phyloP scores from a whole-genome alignment of 345 rosid genomes.

The Lagerstroemia speciosa region DNA sequence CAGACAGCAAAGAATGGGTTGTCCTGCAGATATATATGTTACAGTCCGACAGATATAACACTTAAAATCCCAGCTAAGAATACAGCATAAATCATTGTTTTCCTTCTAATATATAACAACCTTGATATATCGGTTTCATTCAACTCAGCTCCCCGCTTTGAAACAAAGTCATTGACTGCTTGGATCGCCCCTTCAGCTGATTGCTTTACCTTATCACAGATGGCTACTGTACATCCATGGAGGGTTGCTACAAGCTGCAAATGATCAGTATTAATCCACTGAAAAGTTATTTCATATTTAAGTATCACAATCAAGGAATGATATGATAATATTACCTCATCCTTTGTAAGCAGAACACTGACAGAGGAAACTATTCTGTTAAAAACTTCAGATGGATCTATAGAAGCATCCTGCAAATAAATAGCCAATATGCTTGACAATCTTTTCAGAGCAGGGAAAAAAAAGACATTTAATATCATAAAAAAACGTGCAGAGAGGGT shows the following conservation, averaged over 20 bases:
- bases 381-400: slow-evolving; percentile 95
- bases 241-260: slow-evolving; percentile 80
- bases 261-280: slow-evolving; percentile 20
- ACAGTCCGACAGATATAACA: not conserved
- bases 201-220: slow-evolving; percentile 79
- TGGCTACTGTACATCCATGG: slow-evolving; percentile 62
- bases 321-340: slow-evolving; percentile 46
- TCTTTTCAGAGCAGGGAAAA: not conserved
- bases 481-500: slow-evolving; percentile 11
- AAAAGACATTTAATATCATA: not conserved
- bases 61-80: not conserved
- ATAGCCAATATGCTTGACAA: not conserved
- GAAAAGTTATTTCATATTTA: slow-evolving; percentile 3
- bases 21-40: slow-evolving; percentile 44
- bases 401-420: slow-evolving; percentile 81
- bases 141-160: slow-evolving; percentile 69
- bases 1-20: slow-evolving; percentile 81
- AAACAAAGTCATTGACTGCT: slow-evolving; percentile 84
- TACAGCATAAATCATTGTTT: not conserved
- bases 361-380: slow-evolving; percentile 83
- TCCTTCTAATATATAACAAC: slow-evolving; percentile 19
- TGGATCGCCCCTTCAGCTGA: slow-evolving; percentile 95
- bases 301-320: slow-evolving; percentile 12
- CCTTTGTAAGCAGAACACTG: slow-evolving; percentile 57
- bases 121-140: slow-evolving; percentile 68